Conservation (phyloP, 345 rosid species). For the Brassica carinata region DNA sequence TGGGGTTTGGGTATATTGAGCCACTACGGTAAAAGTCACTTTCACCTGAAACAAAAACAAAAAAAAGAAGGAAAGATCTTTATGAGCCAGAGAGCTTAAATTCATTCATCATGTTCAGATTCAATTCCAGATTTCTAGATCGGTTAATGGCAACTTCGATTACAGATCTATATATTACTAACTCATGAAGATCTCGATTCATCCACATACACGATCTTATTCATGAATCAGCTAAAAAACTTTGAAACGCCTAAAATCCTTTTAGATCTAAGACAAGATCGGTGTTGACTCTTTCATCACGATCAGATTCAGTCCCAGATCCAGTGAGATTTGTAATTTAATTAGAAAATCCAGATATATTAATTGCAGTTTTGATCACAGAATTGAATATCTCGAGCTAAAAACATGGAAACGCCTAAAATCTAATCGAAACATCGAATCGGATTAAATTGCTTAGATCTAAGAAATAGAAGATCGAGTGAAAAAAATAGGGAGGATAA, state of each 20-base stretch:
- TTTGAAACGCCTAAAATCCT: too few relatives aligned
- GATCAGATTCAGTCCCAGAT: neutral
- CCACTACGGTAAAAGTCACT: conserved; percentile 76
- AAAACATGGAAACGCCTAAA: neutral
- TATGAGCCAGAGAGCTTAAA: neutral
- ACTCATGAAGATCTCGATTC: neutral
- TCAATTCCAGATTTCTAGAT: neutral
- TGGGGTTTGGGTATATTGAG: conserved; percentile 71
- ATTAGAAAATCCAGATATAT: neutral
- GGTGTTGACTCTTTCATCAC: too few relatives aligned
- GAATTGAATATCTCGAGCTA: neutral
- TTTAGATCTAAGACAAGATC: too few relatives aligned
- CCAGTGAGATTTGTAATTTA: too few relatives aligned
- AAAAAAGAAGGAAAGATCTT: neutral
- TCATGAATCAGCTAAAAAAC: neutral
- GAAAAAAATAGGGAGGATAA: neutral
- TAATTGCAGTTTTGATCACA: too few relatives aligned
- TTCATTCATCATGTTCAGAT: neutral
- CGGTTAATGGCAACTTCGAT: neutral
- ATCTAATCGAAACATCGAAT: neutral
- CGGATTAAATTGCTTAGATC: neutral
- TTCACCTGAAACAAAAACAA: conserved; percentile 47
- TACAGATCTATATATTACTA: conserved; percentile 17
- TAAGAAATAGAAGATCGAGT: neutral
- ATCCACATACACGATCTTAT: neutral